Percentiles rank a stretch among this genome's conserved stretches.
Evolutionary conservation across 345 rosid genomes (phyloP).

Genomic region (Microthlaspi erraticum): DNA sequence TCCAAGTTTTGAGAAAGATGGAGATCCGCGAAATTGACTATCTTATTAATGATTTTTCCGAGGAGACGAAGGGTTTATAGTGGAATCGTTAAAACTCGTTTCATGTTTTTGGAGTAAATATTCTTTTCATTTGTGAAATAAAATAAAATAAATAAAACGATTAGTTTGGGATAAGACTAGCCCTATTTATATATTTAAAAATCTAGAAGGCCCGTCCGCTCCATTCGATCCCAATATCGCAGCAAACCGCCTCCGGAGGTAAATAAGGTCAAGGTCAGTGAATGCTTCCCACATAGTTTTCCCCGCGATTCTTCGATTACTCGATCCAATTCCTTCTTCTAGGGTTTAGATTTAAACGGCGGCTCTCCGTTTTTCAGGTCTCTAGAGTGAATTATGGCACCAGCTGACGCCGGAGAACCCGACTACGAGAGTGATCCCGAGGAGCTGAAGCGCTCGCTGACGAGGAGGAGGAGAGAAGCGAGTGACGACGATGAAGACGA

Average conservation of each 20-base stretch:
- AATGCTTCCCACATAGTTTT: background rate
- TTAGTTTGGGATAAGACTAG: background rate
- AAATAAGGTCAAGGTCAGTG: constrained; percentile 29
- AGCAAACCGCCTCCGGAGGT: constrained; percentile 19
- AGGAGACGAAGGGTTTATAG: no score
- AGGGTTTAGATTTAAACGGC: constrained; percentile 8
- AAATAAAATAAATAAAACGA: background rate
- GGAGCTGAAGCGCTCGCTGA: constrained; percentile 71
- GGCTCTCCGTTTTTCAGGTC: constrained; percentile 12
- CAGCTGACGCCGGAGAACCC: constrained; percentile 56
- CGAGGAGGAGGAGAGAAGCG: constrained; percentile 79
- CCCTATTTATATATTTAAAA: background rate
- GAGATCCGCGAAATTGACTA: no score
- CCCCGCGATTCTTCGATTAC: constrained; percentile 12
- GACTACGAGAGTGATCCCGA: constrained; percentile 96
- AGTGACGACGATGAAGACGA: constrained; percentile 82
- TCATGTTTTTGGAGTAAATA: no score
- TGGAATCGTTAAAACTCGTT: no score
- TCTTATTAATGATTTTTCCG: no score
- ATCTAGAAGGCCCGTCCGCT: constrained; percentile 6
- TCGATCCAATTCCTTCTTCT: constrained; percentile 9
- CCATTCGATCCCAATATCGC: constrained; percentile 31
- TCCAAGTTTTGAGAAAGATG: no score
- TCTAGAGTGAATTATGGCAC: constrained; percentile 46
- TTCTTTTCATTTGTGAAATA: background rate